Evolutionary conservation across 1,139 yeast species (phyloP).

Genomic region (Lodderomyces theae): DNA sequence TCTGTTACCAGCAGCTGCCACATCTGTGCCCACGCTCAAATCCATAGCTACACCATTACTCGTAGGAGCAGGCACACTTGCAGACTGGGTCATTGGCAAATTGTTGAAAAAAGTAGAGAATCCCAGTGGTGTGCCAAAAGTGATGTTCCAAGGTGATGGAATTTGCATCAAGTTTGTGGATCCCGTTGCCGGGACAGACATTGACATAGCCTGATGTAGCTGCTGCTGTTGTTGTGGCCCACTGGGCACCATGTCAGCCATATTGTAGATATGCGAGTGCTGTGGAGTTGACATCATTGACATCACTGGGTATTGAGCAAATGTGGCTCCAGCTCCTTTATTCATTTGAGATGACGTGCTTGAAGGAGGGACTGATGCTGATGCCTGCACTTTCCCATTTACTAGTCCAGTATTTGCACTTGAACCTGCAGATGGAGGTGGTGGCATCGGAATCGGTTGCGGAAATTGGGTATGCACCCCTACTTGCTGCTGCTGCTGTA

Average conservation of each 20-base stretch:
- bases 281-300: constrained; percentile 50
- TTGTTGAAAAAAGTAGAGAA: constrained; percentile 2
- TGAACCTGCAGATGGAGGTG: constrained; percentile 9
- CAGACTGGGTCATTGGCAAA: background rate
- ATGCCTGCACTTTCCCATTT: constrained; percentile 12
- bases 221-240: constrained; percentile 3
- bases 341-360: background rate
- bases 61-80: background rate
- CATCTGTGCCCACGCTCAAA: background rate
- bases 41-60: background rate
- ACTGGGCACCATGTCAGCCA: constrained; percentile 1
- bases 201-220: no score
- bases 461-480: background rate
- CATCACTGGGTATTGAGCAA: constrained; percentile 16
- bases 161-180: background rate
- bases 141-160: constrained; percentile 7
- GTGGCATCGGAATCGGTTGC: constrained; percentile 10
- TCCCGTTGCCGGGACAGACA: background rate
- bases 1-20: background rate
- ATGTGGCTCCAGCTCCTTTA: background rate
- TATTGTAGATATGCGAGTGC: constrained; percentile 18
- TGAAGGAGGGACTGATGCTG: constrained; percentile 12
- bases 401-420: no score
- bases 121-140: constrained; percentile 6
- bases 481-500: constrained; percentile 3